Evolutionary conservation across 1,284 basidiomycete genomes (phyloP), one percentile per base, ranked within the genome.

Genomic region (Rhodotorula sp.): DNA sequence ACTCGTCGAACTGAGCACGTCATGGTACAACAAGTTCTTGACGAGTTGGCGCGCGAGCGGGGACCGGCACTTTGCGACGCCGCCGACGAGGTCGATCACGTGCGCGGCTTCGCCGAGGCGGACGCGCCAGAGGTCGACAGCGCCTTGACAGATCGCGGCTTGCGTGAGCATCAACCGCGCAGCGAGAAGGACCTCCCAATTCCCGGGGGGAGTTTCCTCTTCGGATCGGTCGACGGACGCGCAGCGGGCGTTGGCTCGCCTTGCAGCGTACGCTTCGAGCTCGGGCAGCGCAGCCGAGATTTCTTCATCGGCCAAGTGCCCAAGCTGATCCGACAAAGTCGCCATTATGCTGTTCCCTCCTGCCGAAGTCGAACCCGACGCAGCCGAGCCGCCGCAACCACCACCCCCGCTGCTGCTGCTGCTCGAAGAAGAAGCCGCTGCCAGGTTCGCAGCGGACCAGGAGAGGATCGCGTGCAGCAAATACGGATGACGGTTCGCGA

Each of bases 1-100:
- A 6, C 64, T 48, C 26, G 58, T 56, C 15, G 68, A 70, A 22
- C 56, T 60, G 15, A 70, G 60, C 6, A 64, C 69, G 53, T 70
- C 69, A 65, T 70, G 69, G 61, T 70, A 70, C 45, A 67, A 62
- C 12, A 67, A 29, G 53, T 70, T 70, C n/a, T 61, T 57, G 24
- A 64, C 62, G 37, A 70, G 69, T 33, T 60, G 57, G 22, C 69
- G 49, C 1, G 64, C 57, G 26, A 70, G 64, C 12, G 69, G 64
- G 6, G 69, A 30, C 1, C 62, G 57, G 26, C 64, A 66, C 18
- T 33, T n/a, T 0, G 44, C 46, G 3, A 66, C 46, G 10, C 64
- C 61, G 44, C 65, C 69, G 45, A 60, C 64, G 61, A 70, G 64
- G 7, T 48, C 20, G 45, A 70, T 45, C 17, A 70, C 29, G 3